phyloP scores from a whole-genome alignment of 2,329 filamentous ascomycete species.

The Alternaria infectoria region DNA sequence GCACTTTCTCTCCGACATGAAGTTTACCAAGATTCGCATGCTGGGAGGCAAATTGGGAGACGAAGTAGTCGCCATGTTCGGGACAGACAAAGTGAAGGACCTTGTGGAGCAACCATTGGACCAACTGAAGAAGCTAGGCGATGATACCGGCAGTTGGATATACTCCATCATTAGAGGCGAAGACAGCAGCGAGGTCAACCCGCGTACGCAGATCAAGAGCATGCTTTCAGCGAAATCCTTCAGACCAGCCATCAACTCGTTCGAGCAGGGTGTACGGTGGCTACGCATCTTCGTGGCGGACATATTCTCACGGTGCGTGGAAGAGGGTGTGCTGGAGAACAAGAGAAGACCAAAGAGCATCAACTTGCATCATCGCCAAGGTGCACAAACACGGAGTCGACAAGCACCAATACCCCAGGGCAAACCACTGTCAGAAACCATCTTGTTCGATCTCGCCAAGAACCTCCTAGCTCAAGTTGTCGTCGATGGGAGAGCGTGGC shows the following conservation, averaged over 20 bases:
- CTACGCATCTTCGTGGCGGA: conserved; percentile 89
- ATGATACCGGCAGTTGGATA: conserved; percentile 85
- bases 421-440: conserved; percentile 72
- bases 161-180: conserved; percentile 84
- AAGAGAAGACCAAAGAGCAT: conserved; percentile 85
- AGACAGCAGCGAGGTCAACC: conserved; percentile 86
- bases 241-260: conserved; percentile 76
- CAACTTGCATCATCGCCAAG: conserved; percentile 81
- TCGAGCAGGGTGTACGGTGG: conserved; percentile 83
- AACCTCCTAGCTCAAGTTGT: conserved; percentile 78
- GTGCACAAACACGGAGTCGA: conserved; percentile 74
- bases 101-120: conserved; percentile 75
- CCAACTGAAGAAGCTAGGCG: conserved; percentile 77
- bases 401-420: conserved; percentile 79
- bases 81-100: conserved; percentile 79
- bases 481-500: conserved; percentile 81
- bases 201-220: conserved; percentile 91
- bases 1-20: conserved; percentile 81
- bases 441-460: conserved; percentile 77
- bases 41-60: conserved; percentile 95
- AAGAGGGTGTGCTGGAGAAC: conserved; percentile 88
- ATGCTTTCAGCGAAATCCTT: conserved; percentile 99
- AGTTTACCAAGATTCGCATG: conserved; percentile 93
- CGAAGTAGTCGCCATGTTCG: conserved; percentile 79
- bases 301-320: conserved; percentile 85